Evolutionary conservation across 352 stramenopile species (phyloP), one percentile per base, ranked within the genome.

Genomic region (Blastocystis sp.): DNA sequence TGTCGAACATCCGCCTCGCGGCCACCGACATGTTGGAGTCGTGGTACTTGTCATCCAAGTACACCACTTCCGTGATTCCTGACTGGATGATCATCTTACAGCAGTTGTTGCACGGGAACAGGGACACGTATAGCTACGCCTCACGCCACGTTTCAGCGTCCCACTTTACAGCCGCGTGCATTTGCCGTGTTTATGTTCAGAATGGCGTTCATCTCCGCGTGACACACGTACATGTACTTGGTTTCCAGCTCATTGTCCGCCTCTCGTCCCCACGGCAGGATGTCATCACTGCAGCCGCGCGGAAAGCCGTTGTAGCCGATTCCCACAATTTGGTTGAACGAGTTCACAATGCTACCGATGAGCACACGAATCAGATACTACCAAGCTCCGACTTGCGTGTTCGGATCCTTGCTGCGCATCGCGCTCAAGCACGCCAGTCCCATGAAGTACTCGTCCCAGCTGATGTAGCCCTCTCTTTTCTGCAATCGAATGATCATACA

Each of bases 391-490:
- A 98, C 96, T 93, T 98, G 97, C 3, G 97, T 99, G 29, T 95
- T 98, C 4, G 97, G 97, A 91, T 99, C 79, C 94, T 99, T 99
- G n/a, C 96, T 98, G 65, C 97, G 93, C 95, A 98, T 97, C 16
- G 97, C 96, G 91, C 94, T 98, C n/a, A 99, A 93, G 92, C 98
- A 98, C 37, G 97, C 96, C n/a, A 99, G 94, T 50, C 94, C 96
- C 96, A 98, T 99, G 90, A 99, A 99, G 92, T 99, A 99, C 90
- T 98, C 96, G 90, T 99, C 96, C 97, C 97, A 99, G 26, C 94
- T 95, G 35, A 99, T 91, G 92, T 98, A 98, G 62, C 96, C 92
- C 0, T 78, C 85, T 2, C 94, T 93, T 91, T 97, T 97, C 74
- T 85, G 9, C 45, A 6, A 55, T 55, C 45, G 16, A 6, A 55